Evolutionary conservation across 768 basidiomycete genomes (phyloP), one percentile per base, ranked within the genome.

Genomic region (Naganishia randhawae): DNA sequence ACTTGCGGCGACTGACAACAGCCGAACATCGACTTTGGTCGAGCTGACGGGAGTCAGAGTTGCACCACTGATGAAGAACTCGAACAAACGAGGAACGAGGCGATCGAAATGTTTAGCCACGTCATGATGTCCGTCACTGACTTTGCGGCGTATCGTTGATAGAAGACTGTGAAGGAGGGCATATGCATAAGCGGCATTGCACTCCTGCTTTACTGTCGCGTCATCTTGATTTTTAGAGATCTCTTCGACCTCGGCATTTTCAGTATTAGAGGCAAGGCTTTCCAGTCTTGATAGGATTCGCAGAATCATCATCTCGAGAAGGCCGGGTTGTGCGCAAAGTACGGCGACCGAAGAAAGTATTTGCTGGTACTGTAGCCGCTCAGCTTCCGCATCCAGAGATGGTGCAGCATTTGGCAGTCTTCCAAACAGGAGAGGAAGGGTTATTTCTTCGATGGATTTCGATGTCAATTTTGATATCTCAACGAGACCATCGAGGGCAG

Each of bases 221-320:
- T 35, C 35, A 29, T 61, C 37, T 14, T n/a, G 5, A 19, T 42
- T 33, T 4, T 4, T 68, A 37, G n/a, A 45, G 27, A 66, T 62
- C 5, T 19, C 35, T 11, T 72, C 73, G 6, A 76, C 76, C 4
- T 69, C 77, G 13, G 65, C 71, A 17, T 78, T 66, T 39, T 48
- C 65, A 29, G 17, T 37, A 33, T 29, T 48, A 25, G 48, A n/a
- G 39, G 82, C 86, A 73, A 83, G 63, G 6, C 72, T 53, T 55
- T 91, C 89, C 33, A 98, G 82, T 78, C 91, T 91, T 3, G 88
- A 85, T 2, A 83, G 85, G 27, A 96, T 82, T 19, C 90, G 86
- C 53, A 91, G 84, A 63, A 91, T 86, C 31, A 98, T 84, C 5
- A 83, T 87, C 75, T 91, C 91, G 78, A 95, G 97, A n/a, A 98